Evolutionary conservation across 257 asterid species (phyloP).

Genomic region (Penstemon davidsonii): DNA sequence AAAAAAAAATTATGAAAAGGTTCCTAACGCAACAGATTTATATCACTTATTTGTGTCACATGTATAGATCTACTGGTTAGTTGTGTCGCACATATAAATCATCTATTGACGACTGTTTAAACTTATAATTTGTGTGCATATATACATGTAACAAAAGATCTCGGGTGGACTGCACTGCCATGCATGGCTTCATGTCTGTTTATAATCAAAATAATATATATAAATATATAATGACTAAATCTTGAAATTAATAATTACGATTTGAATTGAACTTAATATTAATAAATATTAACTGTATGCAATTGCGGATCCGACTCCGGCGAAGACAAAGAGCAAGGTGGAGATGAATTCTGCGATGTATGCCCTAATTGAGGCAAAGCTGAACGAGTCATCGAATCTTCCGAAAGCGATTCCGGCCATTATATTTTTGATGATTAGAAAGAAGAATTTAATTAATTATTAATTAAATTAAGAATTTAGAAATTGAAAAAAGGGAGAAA

Average conservation of each 20-base stretch:
- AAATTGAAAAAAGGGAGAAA: background rate
- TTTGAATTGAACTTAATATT: background rate
- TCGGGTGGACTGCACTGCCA: background rate
- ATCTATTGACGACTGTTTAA: no score
- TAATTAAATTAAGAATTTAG: background rate
- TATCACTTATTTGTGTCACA: no score
- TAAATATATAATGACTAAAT: background rate
- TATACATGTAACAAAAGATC: no score
- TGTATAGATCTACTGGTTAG: no score
- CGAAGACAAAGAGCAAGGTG: constrained; percentile 89
- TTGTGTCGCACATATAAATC: no score
- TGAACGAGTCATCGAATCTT: constrained; percentile 68
- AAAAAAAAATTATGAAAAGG: no score
- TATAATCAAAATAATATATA: no score
- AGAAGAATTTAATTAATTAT: background rate
- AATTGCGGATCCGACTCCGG: constrained; percentile 97
- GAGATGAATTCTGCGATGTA: constrained; percentile 97
- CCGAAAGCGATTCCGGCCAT: constrained; percentile 86
- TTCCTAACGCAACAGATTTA: no score
- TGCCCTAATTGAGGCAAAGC: constrained; percentile 65
- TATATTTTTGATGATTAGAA: background rate
- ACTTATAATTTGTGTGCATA: no score
- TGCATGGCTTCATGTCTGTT: background rate
- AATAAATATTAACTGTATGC: constrained; percentile 61
- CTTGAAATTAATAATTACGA: background rate